phyloP scores from a whole-genome alignment of 2,329 filamentous ascomycete genomes.

The Xylaria sp. region DNA sequence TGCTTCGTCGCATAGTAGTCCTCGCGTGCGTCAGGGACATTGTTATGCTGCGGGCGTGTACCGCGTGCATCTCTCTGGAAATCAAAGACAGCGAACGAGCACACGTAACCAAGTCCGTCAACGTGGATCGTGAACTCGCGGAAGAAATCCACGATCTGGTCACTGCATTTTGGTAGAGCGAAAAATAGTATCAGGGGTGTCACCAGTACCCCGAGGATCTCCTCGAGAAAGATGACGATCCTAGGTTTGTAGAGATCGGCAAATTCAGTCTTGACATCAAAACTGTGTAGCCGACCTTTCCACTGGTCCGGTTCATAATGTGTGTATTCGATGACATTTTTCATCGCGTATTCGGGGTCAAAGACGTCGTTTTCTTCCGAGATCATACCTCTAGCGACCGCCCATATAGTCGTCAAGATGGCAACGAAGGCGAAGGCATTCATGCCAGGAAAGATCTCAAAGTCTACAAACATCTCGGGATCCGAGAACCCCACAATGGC shows the following conservation, averaged over 20 bases:
- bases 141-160: slow-evolving; percentile 97
- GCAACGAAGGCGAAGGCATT: slow-evolving; percentile 93
- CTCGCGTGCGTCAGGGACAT: slow-evolving; percentile 75
- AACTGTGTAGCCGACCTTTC: slow-evolving; percentile 89
- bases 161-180: slow-evolving; percentile 86
- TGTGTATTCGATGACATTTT: slow-evolving; percentile 90
- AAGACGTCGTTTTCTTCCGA: slow-evolving; percentile 91
- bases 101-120: slow-evolving; percentile 94
- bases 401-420: slow-evolving; percentile 84
- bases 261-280: slow-evolving; percentile 92
- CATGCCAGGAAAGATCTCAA: slow-evolving; percentile 89
- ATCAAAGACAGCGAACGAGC: slow-evolving; percentile 96
- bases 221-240: slow-evolving; percentile 89
- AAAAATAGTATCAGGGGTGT: slow-evolving; percentile 90
- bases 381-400: slow-evolving; percentile 81
- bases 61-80: slow-evolving; percentile 82
- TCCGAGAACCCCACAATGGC: slow-evolving; percentile 87
- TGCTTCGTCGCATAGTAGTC: slow-evolving; percentile 97
- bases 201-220: slow-evolving; percentile 90
- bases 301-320: slow-evolving; percentile 92
- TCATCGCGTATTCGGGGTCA: slow-evolving; percentile 89
- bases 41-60: slow-evolving; percentile 53
- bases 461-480: slow-evolving; percentile 88
- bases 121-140: slow-evolving; percentile 97
- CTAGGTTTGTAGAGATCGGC: slow-evolving; percentile 91